These are phyloP conservation scores for Mucuna pruriens DNA, from an alignment of 306 rosid genomes.

Conservation along the genomic window DNA sequence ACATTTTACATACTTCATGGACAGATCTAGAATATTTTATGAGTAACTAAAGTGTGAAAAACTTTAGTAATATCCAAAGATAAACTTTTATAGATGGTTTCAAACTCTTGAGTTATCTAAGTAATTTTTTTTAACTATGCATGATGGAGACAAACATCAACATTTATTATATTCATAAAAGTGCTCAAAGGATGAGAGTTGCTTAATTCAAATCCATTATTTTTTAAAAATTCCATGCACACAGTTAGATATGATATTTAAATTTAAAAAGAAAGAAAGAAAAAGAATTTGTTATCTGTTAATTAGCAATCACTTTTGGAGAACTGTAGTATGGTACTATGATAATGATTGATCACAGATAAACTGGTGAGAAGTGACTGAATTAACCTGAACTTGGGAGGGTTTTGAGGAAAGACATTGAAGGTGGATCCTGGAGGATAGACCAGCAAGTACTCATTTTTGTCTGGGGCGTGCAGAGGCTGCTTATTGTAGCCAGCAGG, in stretches of 20 bases:
- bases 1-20: neutral
- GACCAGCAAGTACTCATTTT: slow-evolving; percentile 48
- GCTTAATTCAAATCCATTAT: neutral
- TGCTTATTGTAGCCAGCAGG: slow-evolving; percentile 55
- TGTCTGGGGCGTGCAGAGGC: slow-evolving; percentile 39
- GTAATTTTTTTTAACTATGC: neutral
- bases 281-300: neutral
- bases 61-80: neutral
- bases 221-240: neutral
- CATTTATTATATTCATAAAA: neutral
- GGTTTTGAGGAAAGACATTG: slow-evolving; percentile 53
- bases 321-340: neutral
- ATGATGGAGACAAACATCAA: neutral
- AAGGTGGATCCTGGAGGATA: slow-evolving; percentile 47
- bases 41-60: neutral
- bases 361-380: neutral
- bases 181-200: neutral
- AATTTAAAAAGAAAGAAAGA: too few species aligned
- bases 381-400: slow-evolving; percentile 45
- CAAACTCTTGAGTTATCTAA: neutral
- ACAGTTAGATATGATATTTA: neutral
- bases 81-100: neutral
- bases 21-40: neutral
- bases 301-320: neutral
- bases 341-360: neutral